Evolutionary conservation across 192 early-diverging fungal genomes (phyloP).

Genomic region (Coemansia sp.): DNA sequence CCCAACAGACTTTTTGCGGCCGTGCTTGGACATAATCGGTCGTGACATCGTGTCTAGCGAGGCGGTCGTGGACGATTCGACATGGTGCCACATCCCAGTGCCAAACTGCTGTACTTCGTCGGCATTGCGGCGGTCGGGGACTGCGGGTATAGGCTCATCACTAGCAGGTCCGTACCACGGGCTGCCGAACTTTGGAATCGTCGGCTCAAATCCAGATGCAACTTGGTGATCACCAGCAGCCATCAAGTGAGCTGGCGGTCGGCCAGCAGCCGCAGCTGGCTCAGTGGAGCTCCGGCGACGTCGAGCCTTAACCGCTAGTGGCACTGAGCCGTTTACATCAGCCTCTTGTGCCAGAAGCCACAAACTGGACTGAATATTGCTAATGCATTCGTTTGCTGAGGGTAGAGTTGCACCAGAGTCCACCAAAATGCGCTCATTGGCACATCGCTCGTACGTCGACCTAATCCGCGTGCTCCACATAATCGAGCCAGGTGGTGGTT

Average conservation of each 20-base stretch:
- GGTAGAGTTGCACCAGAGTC: slow-evolving; percentile 20
- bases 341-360: slow-evolving; percentile 39
- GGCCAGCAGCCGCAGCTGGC: slow-evolving; percentile 22
- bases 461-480: slow-evolving; percentile 8
- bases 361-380: slow-evolving; percentile 32
- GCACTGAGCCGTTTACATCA: slow-evolving; percentile 14
- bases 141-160: slow-evolving; percentile 11
- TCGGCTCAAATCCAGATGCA: slow-evolving; percentile 31
- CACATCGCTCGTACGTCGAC: slow-evolving; percentile 9
- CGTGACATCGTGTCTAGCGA: not conserved
- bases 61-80: not conserved
- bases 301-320: slow-evolving; percentile 29
- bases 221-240: slow-evolving; percentile 22
- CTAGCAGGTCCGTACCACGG: not conserved
- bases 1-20: slow-evolving; percentile 44
- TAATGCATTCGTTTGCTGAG: slow-evolving; percentile 26
- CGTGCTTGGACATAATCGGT: slow-evolving; percentile 23
- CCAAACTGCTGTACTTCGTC: slow-evolving; percentile 6
- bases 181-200: not conserved
- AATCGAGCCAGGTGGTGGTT: not conserved
- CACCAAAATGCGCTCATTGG: slow-evolving; percentile 10
- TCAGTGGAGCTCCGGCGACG: slow-evolving; percentile 30
- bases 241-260: slow-evolving; percentile 26
- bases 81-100: slow-evolving; percentile 15
- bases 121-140: slow-evolving; percentile 17